Percentiles rank a stretch among this genome's conserved stretches.
Evolutionary conservation across 495 filamentous ascomycete genomes (phyloP).

Genomic region (Glutinoglossum americanum): DNA sequence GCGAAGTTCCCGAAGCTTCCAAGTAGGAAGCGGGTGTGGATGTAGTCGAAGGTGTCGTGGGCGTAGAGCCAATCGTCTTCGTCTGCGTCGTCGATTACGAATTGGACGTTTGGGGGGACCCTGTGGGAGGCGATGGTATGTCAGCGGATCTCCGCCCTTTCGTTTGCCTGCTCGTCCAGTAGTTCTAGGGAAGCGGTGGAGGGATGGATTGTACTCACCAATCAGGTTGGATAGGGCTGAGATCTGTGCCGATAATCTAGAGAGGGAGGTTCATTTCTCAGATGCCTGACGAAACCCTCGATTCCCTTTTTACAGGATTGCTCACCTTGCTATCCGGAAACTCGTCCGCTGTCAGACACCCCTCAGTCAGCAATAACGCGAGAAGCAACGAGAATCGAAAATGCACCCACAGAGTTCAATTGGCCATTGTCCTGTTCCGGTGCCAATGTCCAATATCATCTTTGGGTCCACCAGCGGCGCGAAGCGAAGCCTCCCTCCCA

Average conservation of each 20-base stretch:
- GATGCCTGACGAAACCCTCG: too few relatives aligned
- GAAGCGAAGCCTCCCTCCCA: slow-evolving; percentile 20
- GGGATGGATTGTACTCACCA: background rate
- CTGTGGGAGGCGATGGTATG: slow-evolving; percentile 4
- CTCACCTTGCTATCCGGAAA: slow-evolving; percentile 5
- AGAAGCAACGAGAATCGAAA: background rate
- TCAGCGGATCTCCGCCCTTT: background rate
- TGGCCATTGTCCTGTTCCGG: slow-evolving; percentile 52
- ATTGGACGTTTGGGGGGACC: slow-evolving; percentile 27
- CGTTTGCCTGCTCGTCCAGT: background rate
- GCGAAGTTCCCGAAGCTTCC: slow-evolving; percentile 33
- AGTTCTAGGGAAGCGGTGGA: background rate
- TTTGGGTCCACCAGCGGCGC: slow-evolving; percentile 34
- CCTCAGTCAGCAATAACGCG: background rate
- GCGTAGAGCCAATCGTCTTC: slow-evolving; percentile 28
- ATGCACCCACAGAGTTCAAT: slow-evolving; percentile 21
- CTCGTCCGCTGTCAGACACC: background rate
- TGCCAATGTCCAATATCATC: slow-evolving; percentile 44
- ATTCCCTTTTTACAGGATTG: too few relatives aligned
- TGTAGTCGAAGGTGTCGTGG: slow-evolving; percentile 35
- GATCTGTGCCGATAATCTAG: slow-evolving; percentile 12
- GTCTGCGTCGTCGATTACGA: slow-evolving; percentile 32
- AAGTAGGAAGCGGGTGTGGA: slow-evolving; percentile 36
- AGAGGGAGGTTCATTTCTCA: background rate
- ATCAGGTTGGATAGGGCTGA: slow-evolving; percentile 16